Percentiles rank a stretch among this genome's conserved stretches.
phyloP scores from a whole-genome alignment of 1,284 basidiomycete species.

The Irpex sp. region DNA sequence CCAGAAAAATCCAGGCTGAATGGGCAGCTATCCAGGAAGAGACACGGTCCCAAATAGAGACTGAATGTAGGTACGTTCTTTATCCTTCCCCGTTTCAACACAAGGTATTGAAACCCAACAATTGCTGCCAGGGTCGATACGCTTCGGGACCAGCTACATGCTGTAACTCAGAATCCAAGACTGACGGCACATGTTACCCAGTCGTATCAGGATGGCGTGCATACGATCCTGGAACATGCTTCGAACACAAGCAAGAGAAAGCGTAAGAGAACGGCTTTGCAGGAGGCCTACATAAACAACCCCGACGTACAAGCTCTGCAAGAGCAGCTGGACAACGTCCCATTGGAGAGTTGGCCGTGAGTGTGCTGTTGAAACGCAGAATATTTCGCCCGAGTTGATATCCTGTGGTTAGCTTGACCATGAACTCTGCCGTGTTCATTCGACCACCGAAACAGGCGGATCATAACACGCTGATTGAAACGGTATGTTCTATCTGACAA shows the following conservation, averaged over 20 bases:
- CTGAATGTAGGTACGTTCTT: constrained; percentile 28
- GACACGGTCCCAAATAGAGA: constrained; percentile 16
- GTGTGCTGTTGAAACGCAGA: constrained; percentile 14
- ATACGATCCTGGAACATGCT: constrained; percentile 40
- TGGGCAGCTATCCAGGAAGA: constrained; percentile 15
- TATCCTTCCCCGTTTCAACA: background rate
- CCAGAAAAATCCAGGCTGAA: background rate
- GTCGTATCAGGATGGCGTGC: constrained; percentile 45
- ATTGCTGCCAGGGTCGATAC: constrained; percentile 45
- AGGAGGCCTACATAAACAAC: constrained; percentile 26
- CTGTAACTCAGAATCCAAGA: constrained; percentile 49
- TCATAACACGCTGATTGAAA: constrained; percentile 47
- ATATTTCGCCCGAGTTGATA: constrained; percentile 2
- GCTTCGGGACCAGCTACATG: constrained; percentile 39
- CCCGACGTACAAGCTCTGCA: constrained; percentile 43
- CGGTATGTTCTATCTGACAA: constrained; percentile 30
- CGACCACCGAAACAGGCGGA: constrained; percentile 60
- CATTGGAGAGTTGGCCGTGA: constrained; percentile 58
- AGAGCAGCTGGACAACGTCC: constrained; percentile 40
- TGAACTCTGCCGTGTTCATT: constrained; percentile 54
- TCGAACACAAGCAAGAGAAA: constrained; percentile 38
- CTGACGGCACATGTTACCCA: constrained; percentile 51
- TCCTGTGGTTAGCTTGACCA: constrained; percentile 35
- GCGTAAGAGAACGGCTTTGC: constrained; percentile 32
- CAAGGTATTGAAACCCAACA: background rate